Evolutionary conservation across 345 rosid genomes (phyloP).

Genomic region (Heritiera littoralis): DNA sequence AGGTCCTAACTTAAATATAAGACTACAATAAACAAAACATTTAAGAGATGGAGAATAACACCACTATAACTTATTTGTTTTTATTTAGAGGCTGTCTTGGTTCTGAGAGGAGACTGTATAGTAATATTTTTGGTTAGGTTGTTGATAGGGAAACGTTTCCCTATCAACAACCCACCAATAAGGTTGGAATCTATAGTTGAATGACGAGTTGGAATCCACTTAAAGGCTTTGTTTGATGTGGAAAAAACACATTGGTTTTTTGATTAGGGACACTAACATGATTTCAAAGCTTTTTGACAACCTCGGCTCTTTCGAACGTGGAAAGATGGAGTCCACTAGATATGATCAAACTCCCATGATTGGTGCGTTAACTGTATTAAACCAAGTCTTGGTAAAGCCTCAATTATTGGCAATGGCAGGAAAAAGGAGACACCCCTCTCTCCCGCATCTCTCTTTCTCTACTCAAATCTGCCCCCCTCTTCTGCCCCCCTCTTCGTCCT

Average conservation of each 20-base stretch:
- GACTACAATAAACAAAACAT: too few species aligned
- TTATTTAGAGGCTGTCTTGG: background rate
- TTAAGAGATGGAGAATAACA: too few species aligned
- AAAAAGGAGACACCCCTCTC: conserved; percentile 18
- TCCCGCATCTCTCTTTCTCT: conserved; percentile 12
- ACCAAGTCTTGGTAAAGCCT: conserved; percentile 33
- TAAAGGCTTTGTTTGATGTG: conserved; percentile 37
- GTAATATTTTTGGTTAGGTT: conserved; percentile 42
- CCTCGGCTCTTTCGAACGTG: conserved; percentile 57
- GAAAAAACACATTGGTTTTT: conserved; percentile 33
- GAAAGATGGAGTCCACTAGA: conserved; percentile 69
- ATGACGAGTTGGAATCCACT: conserved; percentile 85
- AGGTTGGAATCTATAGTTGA: conserved; percentile 45
- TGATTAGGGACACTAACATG: conserved; percentile 39
- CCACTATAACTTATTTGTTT: background rate
- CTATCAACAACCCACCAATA: conserved; percentile 53
- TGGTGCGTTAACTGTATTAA: conserved; percentile 56
- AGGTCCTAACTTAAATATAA: too few species aligned
- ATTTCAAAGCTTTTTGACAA: conserved; percentile 42
- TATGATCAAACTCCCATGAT: conserved; percentile 41
- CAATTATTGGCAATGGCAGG: conserved; percentile 47
- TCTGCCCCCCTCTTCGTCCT: background rate
- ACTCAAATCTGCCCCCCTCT: background rate
- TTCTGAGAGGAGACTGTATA: conserved; percentile 1
- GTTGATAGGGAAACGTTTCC: conserved; percentile 61